Base-by-base conservation (phyloP, 2,329 filamentous ascomycete species). In the Beauveria caledonica region DNA sequence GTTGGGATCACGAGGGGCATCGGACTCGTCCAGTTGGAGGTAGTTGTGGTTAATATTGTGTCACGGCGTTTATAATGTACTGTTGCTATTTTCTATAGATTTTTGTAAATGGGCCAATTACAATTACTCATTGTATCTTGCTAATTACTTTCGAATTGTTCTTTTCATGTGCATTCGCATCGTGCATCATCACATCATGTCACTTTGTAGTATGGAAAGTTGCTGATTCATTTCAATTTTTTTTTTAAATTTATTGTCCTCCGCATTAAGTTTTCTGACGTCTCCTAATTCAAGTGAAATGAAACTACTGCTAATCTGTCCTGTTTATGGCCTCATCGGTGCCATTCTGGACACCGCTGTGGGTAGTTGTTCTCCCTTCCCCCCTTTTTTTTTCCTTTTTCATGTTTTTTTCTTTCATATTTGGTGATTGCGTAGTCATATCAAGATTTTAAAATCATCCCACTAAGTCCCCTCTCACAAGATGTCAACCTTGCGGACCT, bases 401-500 rank as follows among this genome's bases (percentile, higher is more conserved):
- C 3, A 27, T 52, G 40, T 39, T 27, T 45, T 19, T 33, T 39
- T 19, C n/a, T 3, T n/a, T 4, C 10, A n/a, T 51, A n/a, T 10
- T 46, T 19, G 7, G 2, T 42, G 13, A 1, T 51, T 23, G 9
- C 19, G 3, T 3, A 7, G 5, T 13, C 3, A 23, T 15, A 19
- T 6, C 15, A 9, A 27, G n/a, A n/a, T n/a, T n/a, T n/a, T n/a
- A 3, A 8, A 45, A 46, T 33, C n/a, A 5, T 6, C 15, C 9
- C 25, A 5, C 25, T 23, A 21, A 9, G 21, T 39, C 7, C 2
- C 7, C 2, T 13, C 46, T 69, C 73, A 83, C 66, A 81, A 72
- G 63, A 86, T 80, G 60, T 86, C 82, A 45, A 86, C 79, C 71
- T 81, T 81, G 68, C 77, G 79, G 62, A 86, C 77, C 67, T 86